Evolutionary conservation across 1,284 basidiomycete species (phyloP).

Genomic region (Inonotus hispidus): DNA sequence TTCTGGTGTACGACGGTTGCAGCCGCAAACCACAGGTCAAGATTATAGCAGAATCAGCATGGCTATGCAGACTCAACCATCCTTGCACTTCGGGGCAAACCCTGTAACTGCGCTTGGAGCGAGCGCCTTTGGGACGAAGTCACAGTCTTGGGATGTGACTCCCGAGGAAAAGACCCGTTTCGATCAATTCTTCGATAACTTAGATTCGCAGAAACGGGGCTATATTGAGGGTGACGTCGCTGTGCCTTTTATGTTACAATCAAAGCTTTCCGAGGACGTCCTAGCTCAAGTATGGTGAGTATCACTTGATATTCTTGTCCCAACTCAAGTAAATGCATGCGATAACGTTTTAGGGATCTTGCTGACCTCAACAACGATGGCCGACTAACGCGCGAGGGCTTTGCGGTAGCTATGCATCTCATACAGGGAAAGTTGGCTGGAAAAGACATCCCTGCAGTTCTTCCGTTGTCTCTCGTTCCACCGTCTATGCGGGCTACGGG

Average conservation of each 20-base stretch:
- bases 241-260: conserved; percentile 95
- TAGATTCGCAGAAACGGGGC: conserved; percentile 76
- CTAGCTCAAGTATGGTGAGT: conserved; percentile 90
- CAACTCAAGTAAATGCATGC: conserved; percentile 14
- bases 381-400: conserved; percentile 84
- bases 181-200: conserved; percentile 79
- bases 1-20: conserved; percentile 3
- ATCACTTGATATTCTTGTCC: neutral
- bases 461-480: conserved; percentile 78
- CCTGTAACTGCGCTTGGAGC: conserved; percentile 29
- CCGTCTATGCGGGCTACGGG: conserved; percentile 59
- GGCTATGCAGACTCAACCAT: conserved; percentile 3
- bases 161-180: conserved; percentile 75
- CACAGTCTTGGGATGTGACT: conserved; percentile 78
- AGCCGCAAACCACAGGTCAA: conserved; percentile 45
- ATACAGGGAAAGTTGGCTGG: conserved; percentile 87
- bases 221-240: conserved; percentile 91
- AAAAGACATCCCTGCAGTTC: conserved; percentile 67
- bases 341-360: conserved; percentile 67
- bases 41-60: conserved; percentile 14
- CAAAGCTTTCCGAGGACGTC: conserved; percentile 77
- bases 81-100: conserved; percentile 10
- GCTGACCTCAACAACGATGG: conserved; percentile 90
- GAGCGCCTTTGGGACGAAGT: conserved; percentile 29
- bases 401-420: conserved; percentile 94